Percentiles rank a stretch among this genome's conserved stretches.
Evolutionary conservation across 352 stramenopile genomes (phyloP).

Genomic region (Pythium brassicae): DNA sequence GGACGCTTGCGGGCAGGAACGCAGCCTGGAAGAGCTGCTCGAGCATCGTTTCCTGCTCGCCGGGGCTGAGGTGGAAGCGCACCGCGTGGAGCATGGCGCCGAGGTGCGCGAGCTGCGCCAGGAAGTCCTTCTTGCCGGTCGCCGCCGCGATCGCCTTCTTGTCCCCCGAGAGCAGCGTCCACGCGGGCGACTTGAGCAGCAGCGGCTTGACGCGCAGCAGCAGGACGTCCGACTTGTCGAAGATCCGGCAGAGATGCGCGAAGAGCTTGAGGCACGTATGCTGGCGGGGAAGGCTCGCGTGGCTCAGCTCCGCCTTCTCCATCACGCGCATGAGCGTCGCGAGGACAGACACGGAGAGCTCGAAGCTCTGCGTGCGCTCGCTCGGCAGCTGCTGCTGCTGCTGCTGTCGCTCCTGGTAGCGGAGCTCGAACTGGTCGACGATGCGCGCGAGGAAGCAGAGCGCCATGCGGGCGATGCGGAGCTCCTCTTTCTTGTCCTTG

Average conservation of each 20-base stretch:
- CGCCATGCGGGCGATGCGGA: conserved; percentile 56
- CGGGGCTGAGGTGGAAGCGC: conserved; percentile 40
- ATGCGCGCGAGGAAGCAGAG: conserved; percentile 59
- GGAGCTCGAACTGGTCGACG: conserved; percentile 58
- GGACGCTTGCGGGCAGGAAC: conserved; percentile 40
- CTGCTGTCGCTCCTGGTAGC: conserved; percentile 13
- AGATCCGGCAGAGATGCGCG: conserved; percentile 45
- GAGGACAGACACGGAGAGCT: conserved; percentile 37
- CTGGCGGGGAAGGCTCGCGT: conserved; percentile 44
- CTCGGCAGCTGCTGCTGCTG: neutral
- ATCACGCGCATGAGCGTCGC: conserved; percentile 39
- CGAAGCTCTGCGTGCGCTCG: conserved; percentile 40
- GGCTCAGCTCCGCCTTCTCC: conserved; percentile 44
- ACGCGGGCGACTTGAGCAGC: conserved; percentile 51
- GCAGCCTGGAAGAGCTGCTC: conserved; percentile 49
- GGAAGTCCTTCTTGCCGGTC: conserved; percentile 48
- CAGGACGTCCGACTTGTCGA: conserved; percentile 43
- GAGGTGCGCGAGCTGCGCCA: conserved; percentile 44
- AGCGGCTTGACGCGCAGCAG: conserved; percentile 30
- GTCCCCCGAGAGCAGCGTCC: conserved; percentile 31
- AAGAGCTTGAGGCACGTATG: conserved; percentile 55
- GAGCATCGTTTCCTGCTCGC: conserved; percentile 30
- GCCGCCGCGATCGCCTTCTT: conserved; percentile 44
- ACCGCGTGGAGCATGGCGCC: conserved; percentile 47
- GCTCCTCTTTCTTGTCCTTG: conserved; percentile 82